Conservation (phyloP, 192 early-diverging fungal species). For the Gigaspora rosea region DNA sequence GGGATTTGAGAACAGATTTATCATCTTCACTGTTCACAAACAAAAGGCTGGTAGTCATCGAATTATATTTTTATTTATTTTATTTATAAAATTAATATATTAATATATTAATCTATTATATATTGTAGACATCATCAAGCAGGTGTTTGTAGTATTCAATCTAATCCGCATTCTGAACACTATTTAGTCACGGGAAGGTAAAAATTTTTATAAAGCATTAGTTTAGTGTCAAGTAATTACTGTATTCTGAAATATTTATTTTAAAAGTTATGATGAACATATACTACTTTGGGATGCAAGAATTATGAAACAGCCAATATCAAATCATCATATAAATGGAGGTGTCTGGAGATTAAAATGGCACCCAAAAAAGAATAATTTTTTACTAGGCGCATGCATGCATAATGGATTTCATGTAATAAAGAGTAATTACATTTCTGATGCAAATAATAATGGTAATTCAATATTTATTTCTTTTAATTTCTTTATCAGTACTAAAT, state of each 20-base stretch:
- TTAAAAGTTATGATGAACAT: slow-evolving; percentile 84
- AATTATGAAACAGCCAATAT: slow-evolving; percentile 72
- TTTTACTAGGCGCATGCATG: slow-evolving; percentile 85
- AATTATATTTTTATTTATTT: neutral
- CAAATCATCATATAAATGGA: slow-evolving; percentile 71
- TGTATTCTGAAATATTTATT: slow-evolving; percentile 10
- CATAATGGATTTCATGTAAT: slow-evolving; percentile 88
- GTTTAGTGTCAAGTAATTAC: neutral
- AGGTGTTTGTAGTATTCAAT: slow-evolving; percentile 91
- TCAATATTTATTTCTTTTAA: neutral
- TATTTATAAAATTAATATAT: neutral
- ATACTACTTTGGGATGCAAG: slow-evolving; percentile 91
- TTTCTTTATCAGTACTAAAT: neutral
- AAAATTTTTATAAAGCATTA: neutral
- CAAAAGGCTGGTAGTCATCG: slow-evolving; percentile 47
- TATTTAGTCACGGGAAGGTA: slow-evolving; percentile 85
- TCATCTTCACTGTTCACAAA: slow-evolving; percentile 61
- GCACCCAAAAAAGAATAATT: slow-evolving; percentile 71
- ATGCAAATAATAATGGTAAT: slow-evolving; percentile 23
- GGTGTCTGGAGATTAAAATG: slow-evolving; percentile 96
- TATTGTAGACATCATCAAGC: slow-evolving; percentile 65
- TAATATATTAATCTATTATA: too few relatives aligned
- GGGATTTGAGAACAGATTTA: slow-evolving; percentile 74
- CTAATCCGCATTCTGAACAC: slow-evolving; percentile 74
- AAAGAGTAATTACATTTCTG: slow-evolving; percentile 42